Conservation (phyloP, 2,329 filamentous ascomycete genomes). For the Aaosphaeria arxii region DNA sequence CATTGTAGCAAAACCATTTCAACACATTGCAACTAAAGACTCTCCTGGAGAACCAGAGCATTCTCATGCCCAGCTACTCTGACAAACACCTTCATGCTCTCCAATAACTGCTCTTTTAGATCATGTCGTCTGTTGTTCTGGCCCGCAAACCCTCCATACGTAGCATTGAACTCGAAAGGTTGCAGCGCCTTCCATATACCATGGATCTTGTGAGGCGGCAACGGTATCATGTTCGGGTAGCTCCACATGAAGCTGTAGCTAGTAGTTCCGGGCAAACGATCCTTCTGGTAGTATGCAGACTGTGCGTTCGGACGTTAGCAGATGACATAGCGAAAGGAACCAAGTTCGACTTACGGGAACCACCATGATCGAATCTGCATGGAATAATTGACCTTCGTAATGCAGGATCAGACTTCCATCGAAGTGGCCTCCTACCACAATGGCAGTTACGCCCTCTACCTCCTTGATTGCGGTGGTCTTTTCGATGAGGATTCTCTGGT, state of each 20-base stretch:
- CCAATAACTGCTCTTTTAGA: slow-evolving; percentile 64
- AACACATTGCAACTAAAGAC: slow-evolving; percentile 5
- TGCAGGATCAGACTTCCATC: slow-evolving; percentile 68
- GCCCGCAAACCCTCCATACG: slow-evolving; percentile 65
- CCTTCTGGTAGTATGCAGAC: slow-evolving; percentile 35
- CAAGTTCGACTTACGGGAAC: slow-evolving; percentile 51
- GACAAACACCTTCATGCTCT: slow-evolving; percentile 75
- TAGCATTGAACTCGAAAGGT: slow-evolving; percentile 60
- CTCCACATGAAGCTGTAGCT: slow-evolving; percentile 74
- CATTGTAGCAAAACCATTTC: too few species aligned
- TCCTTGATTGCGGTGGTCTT: slow-evolving; percentile 31
- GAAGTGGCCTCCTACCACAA: slow-evolving; percentile 79
- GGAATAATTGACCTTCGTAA: slow-evolving; percentile 57
- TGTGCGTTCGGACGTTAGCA: slow-evolving; percentile 3
- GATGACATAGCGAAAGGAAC: neutral
- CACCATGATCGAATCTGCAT: slow-evolving; percentile 74
- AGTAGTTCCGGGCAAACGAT: slow-evolving; percentile 44
- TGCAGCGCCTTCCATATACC: slow-evolving; percentile 69
- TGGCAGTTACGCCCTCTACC: slow-evolving; percentile 53
- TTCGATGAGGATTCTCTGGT: slow-evolving; percentile 46
- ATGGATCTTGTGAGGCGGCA: slow-evolving; percentile 61
- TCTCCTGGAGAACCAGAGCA: slow-evolving; percentile 39
- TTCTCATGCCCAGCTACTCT: slow-evolving; percentile 47
- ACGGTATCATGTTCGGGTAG: slow-evolving; percentile 57
- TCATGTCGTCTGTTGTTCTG: slow-evolving; percentile 57